Evolutionary conservation across 2,329 filamentous ascomycete species (phyloP).

Genomic region (Colletotrichum cereale): DNA sequence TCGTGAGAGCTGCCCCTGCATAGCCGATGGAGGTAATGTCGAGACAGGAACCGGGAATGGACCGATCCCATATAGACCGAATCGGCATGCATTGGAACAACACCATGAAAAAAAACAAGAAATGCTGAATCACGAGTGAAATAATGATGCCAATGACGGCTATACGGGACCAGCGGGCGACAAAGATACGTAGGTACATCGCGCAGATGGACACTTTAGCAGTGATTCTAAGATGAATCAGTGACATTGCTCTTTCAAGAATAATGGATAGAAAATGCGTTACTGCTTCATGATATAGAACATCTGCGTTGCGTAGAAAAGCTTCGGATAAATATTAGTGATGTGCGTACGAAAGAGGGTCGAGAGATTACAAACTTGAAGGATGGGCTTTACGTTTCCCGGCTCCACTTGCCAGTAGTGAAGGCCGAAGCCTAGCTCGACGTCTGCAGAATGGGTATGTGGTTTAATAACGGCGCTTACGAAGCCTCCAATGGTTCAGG

Average conservation of each 20-base stretch:
- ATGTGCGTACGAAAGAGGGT: neutral
- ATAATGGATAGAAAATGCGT: no score
- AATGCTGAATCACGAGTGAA: conserved; percentile 36
- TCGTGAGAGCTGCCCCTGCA: conserved; percentile 32
- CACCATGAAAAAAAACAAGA: conserved; percentile 40
- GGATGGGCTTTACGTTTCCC: conserved; percentile 16
- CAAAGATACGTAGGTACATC: conserved; percentile 43
- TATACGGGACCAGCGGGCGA: conserved; percentile 19
- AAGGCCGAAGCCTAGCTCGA: conserved; percentile 40
- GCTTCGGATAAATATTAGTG: conserved; percentile 2
- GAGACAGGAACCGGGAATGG: conserved; percentile 24
- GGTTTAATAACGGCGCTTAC: neutral
- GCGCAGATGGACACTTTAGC: conserved; percentile 45
- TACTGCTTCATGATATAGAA: conserved; percentile 43
- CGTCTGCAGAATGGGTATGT: neutral
- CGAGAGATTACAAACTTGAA: conserved; percentile 15
- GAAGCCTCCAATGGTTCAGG: neutral
- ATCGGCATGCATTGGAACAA: conserved; percentile 42
- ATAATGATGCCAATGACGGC: conserved; percentile 6
- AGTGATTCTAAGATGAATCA: conserved; percentile 12
- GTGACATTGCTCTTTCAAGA: neutral
- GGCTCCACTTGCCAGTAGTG: conserved; percentile 45
- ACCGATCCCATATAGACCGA: conserved; percentile 38
- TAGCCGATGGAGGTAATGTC: conserved; percentile 26
- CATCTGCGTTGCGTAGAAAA: conserved; percentile 43